These are phyloP conservation scores for Cercospora zeina DNA, from an alignment of 2,329 filamentous ascomycete species.

Conservation along the genomic window DNA sequence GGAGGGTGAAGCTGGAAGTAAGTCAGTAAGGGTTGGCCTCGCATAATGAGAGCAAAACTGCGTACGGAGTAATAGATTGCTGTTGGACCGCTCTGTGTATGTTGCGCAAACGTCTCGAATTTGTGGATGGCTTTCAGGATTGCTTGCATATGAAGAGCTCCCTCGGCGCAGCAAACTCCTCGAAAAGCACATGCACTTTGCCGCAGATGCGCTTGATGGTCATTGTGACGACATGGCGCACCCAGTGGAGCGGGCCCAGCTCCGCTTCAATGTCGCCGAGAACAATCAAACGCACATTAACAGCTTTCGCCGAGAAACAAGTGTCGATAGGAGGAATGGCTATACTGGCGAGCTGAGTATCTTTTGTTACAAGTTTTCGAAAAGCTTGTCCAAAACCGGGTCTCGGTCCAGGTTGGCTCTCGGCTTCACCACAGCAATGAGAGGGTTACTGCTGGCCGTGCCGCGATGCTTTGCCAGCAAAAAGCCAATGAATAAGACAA, in stretches of 20 bases:
- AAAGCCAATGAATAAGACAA: constrained; percentile 32
- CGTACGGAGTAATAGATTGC: not conserved
- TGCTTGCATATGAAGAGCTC: constrained; percentile 5
- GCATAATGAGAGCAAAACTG: not conserved
- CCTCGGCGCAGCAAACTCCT: not conserved
- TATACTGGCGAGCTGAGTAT: not conserved
- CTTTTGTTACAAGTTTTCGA: constrained; percentile 33
- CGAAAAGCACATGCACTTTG: constrained; percentile 4
- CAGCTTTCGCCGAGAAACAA: not conserved
- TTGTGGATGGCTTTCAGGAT: not conserved
- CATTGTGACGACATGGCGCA: constrained; percentile 8
- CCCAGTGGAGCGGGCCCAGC: not conserved
- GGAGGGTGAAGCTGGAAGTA: not conserved
- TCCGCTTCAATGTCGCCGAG: not conserved
- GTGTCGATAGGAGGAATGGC: too few species aligned
- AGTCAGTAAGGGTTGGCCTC: not conserved
- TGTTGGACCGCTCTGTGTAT: not conserved
- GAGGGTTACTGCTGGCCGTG: not conserved
- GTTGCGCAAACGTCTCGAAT: not conserved
- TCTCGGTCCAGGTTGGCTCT: constrained; percentile 33
- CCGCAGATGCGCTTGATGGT: not conserved
- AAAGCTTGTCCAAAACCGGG: constrained; percentile 35
- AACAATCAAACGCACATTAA: not conserved
- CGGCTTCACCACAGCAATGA: constrained; percentile 25
- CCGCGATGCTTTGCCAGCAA: constrained; percentile 34